Evolutionary conservation across 495 filamentous ascomycete species (phyloP), one percentile per base, ranked within the genome.

Genomic region (Hypoxylon lienhwacheense): DNA sequence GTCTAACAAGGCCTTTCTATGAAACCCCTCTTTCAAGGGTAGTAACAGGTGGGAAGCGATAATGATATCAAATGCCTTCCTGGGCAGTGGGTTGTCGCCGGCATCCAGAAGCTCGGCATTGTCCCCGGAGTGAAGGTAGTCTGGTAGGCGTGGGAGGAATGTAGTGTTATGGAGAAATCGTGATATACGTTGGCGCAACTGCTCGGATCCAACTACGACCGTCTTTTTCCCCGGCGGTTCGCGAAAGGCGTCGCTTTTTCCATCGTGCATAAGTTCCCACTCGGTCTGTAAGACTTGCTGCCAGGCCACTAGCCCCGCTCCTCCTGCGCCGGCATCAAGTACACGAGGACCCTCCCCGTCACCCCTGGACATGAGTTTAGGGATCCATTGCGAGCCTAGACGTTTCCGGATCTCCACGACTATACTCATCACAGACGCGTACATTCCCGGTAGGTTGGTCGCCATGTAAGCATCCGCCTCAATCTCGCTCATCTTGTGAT

Each of bases 91-190:
- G 3, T 56, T 58, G 1, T 64, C 61, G 24, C 64, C 62, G 1
- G 67, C 68, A 35, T 81, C 73, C 5, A 80, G 54, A 42, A 64
- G 56, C 4, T 69, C 66, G 31, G 78, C 69, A 6, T 61, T 61
- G 3, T 69, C 64, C 5, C 66, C 61, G 2, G 75, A 72, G 47
- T 91, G 88, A n/a, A 90, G 57, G 59, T 91, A 90, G 61, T 98
- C 90, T n/a, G 93, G 93, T 20, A 97, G 73, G 1, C 91, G 87
- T 7, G 93, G 93, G 17, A 98, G 78, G 66, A 98, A 97, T 0
- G 85, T 90, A 0, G 93, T 97, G 62, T 97, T 86, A 10, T 93
- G 82, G 7, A 98, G 78, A 51, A 97, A 79, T 22, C 70, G 72
- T 45, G 89, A 87, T 11, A 88, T 79, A 12, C 91, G 86, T 16